Base-by-base conservation (phyloP, 345 rosid genomes). In the Ceriops tagal region DNA sequence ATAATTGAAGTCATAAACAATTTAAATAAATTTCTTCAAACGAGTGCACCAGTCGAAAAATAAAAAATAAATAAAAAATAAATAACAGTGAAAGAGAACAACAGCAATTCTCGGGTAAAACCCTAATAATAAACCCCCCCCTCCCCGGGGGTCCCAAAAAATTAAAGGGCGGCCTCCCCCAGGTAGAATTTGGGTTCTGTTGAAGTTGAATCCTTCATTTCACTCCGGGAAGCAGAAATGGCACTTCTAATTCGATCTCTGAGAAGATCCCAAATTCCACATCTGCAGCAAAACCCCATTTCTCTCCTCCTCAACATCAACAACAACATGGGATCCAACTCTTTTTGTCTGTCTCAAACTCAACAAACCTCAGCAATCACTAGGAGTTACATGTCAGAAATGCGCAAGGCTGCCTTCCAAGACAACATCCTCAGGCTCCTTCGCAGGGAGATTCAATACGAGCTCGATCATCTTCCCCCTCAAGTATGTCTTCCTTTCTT, bases 351-450 rank as follows among this genome's bases (percentile, higher is more conserved):
- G 35, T 46, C 58, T 27, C 27, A 32, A 28, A 56, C 59, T 56
- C 59, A 24, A 53, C 58, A 53, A 4, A 56, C 31, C 31, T 24
- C 59, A 3, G 28, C 22, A 5, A n/a, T 18, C 37, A 55, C 60
- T 43, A 52, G 90, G 75, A 79, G 65, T 73, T 91, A 85, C 79
- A 72, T 82, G 0, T 79, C 96, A 11, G 93, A 87, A 43, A 88
- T 84, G 96, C 95, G 90, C 68, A 88, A 87, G 64, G 79, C 92
- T n/a, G 97, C 99, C 21, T 83, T 89, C 58, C 78, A 89, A 53
- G 85, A 80, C 22, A 82, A 82, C 81, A 80, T 93, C 70, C 77
- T 80, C 75, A 64, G 97, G 60, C 74, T 81, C 8, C 75, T 88
- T 32, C 87, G 96, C 10, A 73, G 80, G 22, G 97, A 93, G 64